Conservation (phyloP, 2,329 filamentous ascomycete species). For the Alternaria atra region DNA sequence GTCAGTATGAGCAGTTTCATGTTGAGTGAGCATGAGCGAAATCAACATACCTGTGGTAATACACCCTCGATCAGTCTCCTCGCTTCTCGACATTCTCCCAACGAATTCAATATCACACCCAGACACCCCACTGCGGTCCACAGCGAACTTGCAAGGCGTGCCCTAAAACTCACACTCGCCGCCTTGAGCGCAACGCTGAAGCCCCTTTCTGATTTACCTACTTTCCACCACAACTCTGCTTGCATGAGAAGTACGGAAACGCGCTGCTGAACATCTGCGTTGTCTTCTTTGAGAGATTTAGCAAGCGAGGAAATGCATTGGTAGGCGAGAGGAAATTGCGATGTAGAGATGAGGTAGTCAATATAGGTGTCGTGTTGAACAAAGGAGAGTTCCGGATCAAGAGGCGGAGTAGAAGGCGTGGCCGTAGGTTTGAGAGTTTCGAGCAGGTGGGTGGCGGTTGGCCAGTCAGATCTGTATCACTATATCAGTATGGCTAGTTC, state of each 20-base stretch:
- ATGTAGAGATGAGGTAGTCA: conserved; percentile 65
- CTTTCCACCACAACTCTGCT: conserved; percentile 72
- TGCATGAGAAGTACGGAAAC: conserved; percentile 78
- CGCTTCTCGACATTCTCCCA: conserved; percentile 76
- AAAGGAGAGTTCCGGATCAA: conserved; percentile 67
- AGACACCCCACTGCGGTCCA: conserved; percentile 77
- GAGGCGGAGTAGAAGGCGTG: conserved; percentile 50
- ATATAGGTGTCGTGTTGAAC: conserved; percentile 68
- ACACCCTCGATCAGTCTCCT: conserved; percentile 71
- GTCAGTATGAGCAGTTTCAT: background rate
- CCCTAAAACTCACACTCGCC: conserved; percentile 75
- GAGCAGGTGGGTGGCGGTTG: conserved; percentile 66
- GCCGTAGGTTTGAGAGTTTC: conserved; percentile 62
- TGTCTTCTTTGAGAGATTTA: conserved; percentile 61
- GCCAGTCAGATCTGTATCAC: conserved; percentile 59
- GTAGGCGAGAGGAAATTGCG: conserved; percentile 63
- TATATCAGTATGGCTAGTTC: background rate
- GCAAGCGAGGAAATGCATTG: conserved; percentile 63
- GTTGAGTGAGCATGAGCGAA: background rate
- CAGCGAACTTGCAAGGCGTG: conserved; percentile 72
- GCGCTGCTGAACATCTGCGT: conserved; percentile 71
- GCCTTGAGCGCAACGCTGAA: conserved; percentile 82
- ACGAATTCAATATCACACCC: conserved; percentile 71
- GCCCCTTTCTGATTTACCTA: conserved; percentile 74
- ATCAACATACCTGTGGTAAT: conserved; percentile 70